These are phyloP conservation scores for Magnolia sinica DNA, from an alignment of 164 flowering plant species.

Conservation along the genomic window DNA sequence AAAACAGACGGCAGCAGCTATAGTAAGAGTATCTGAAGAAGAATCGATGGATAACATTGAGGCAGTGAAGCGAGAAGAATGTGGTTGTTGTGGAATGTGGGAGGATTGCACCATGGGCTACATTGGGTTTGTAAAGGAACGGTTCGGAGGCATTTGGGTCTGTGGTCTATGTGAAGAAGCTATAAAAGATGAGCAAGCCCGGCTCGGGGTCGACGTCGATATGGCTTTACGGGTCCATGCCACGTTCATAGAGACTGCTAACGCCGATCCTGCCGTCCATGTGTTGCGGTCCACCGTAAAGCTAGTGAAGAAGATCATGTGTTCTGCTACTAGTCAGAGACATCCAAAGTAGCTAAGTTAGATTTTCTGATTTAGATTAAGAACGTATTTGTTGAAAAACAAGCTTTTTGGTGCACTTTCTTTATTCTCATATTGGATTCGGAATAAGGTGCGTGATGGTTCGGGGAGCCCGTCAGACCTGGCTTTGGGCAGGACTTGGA, in stretches of 20 bases:
- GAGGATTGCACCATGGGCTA: slow-evolving; percentile 27
- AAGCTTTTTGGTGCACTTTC: too few relatives aligned
- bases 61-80: slow-evolving; percentile 16
- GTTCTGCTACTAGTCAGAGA: slow-evolving; percentile 4
- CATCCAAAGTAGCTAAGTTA: neutral
- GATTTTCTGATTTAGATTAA: too few relatives aligned
- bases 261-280: slow-evolving; percentile 13
- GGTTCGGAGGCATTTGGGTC: slow-evolving; percentile 23
- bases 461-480: too few relatives aligned
- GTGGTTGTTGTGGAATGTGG: slow-evolving; percentile 27
- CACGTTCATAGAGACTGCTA: slow-evolving; percentile 13
- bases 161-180: slow-evolving; percentile 29
- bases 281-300: slow-evolving; percentile 14
- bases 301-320: slow-evolving; percentile 19
- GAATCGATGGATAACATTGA: slow-evolving; percentile 8
- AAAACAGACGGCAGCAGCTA: neutral
- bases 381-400: too few relatives aligned
- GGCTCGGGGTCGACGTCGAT: slow-evolving; percentile 21
- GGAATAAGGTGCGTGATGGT: too few relatives aligned
- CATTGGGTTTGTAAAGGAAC: slow-evolving; percentile 20
- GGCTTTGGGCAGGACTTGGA: too few relatives aligned
- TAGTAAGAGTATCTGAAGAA: neutral
- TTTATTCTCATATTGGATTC: too few relatives aligned
- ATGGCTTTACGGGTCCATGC: slow-evolving; percentile 20
- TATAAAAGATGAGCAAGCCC: slow-evolving; percentile 25